phyloP scores from a whole-genome alignment of 495 filamentous ascomycete genomes.

The Umbilicaria muhlenbergii region DNA sequence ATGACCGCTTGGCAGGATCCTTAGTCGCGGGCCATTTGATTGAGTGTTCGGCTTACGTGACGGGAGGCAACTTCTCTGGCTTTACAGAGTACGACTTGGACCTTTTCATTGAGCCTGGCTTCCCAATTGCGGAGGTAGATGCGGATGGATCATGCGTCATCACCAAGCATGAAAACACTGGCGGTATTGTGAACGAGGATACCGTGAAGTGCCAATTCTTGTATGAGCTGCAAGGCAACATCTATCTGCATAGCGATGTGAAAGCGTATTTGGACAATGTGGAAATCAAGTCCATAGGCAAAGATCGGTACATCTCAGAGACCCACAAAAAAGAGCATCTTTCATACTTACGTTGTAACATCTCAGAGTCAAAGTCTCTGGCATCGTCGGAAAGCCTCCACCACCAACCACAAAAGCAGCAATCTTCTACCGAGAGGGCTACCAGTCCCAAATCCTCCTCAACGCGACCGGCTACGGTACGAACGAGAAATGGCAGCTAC shows the following conservation, averaged over 20 bases:
- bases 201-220: constrained; percentile 38
- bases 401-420: constrained; percentile 40
- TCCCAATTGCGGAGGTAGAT: constrained; percentile 42
- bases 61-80: constrained; percentile 41
- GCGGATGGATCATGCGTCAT: constrained; percentile 29
- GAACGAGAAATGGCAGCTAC: constrained; percentile 26
- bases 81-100: constrained; percentile 30
- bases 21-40: constrained; percentile 40
- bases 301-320: constrained; percentile 17
- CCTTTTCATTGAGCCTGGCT: constrained; percentile 34
- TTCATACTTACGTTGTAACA: neutral
- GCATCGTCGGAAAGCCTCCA: constrained; percentile 28
- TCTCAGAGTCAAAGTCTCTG: constrained; percentile 23
- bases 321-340: constrained; percentile 2
- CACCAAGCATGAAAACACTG: constrained; percentile 25
- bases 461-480: constrained; percentile 28
- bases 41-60: constrained; percentile 39
- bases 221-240: constrained; percentile 45
- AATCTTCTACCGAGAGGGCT: constrained; percentile 31
- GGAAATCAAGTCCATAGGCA: constrained; percentile 26
- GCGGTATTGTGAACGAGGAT: constrained; percentile 28
- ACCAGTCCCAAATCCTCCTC: constrained; percentile 26
- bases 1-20: constrained; percentile 33
- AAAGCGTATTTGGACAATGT: constrained; percentile 34
- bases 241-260: constrained; percentile 42